These are phyloP conservation scores for Cenchrus purpureus DNA, from an alignment of 176 grass and related monocot species.

Conservation along the genomic window DNA sequence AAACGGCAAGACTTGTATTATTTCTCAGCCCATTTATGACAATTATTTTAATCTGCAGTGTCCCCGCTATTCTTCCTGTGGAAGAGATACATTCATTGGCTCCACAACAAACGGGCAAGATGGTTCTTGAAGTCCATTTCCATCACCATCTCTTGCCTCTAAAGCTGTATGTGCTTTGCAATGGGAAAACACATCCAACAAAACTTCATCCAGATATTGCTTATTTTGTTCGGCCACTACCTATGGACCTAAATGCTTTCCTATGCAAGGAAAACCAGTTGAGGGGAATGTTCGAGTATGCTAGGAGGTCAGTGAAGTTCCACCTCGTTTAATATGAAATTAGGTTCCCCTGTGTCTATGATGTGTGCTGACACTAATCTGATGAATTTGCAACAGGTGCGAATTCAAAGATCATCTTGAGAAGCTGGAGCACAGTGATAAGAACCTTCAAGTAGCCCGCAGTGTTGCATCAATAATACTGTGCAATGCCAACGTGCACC, in stretches of 20 bases:
- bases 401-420: slow-evolving; percentile 77
- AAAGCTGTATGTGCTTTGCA: slow-evolving; percentile 78
- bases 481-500: slow-evolving; percentile 69
- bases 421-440: slow-evolving; percentile 56
- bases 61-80: slow-evolving; percentile 50
- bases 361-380: slow-evolving; percentile 17
- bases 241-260: slow-evolving; percentile 77
- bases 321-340: not conserved
- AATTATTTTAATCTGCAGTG: slow-evolving; percentile 46
- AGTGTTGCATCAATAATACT: slow-evolving; percentile 73
- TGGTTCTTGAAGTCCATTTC: slow-evolving; percentile 80
- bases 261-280: slow-evolving; percentile 70
- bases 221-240: slow-evolving; percentile 75
- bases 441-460: slow-evolving; percentile 67
- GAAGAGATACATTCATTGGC: slow-evolving; percentile 71
- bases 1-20: not conserved
- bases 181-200: slow-evolving; percentile 65
- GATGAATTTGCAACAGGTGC: slow-evolving; percentile 60
- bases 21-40: slow-evolving; percentile 26
- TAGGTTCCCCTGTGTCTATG: not conserved
- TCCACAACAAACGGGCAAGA: slow-evolving; percentile 67
- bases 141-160: slow-evolving; percentile 91
- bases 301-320: slow-evolving; percentile 69
- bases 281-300: slow-evolving; percentile 87
- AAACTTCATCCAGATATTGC: slow-evolving; percentile 90